phyloP scores from a whole-genome alignment of 768 basidiomycete species.

The Amanita rimosa region DNA sequence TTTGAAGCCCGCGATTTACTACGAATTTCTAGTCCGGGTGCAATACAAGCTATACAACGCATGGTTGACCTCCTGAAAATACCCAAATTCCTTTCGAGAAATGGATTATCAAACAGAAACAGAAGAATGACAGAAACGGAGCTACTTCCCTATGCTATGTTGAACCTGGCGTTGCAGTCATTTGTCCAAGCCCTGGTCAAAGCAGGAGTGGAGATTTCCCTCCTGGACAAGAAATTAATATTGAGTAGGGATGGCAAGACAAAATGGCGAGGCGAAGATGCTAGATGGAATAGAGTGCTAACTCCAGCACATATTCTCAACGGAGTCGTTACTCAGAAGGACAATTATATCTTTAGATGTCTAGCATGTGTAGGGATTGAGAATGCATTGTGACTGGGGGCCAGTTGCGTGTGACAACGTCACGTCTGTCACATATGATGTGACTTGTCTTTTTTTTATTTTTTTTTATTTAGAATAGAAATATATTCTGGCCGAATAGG shows the following conservation, averaged over 20 bases:
- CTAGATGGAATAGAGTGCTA: constrained; percentile 17
- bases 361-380: not conserved
- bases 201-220: constrained; percentile 20
- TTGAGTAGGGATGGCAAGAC: constrained; percentile 11
- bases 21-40: not conserved
- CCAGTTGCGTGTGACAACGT: no score
- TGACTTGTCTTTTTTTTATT: no score
- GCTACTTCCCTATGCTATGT: constrained; percentile 28
- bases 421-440: no score
- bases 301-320: constrained; percentile 34
- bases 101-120: constrained; percentile 17
- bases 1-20: not conserved
- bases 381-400: no score
- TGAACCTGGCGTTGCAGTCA: constrained; percentile 22
- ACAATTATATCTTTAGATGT: not conserved
- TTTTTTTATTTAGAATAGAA: no score
- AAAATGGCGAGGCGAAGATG: constrained; percentile 9
- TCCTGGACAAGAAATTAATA: constrained; percentile 6
- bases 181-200: constrained; percentile 25
- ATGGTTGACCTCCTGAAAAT: not conserved
- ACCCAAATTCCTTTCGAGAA: constrained; percentile 14
- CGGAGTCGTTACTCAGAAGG: constrained; percentile 19
- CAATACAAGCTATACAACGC: not conserved
- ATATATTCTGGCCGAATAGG: no score
- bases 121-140: constrained; percentile 18